Conservation (phyloP, 352 stramenopile genomes). For the Phytophthora palmivora region DNA sequence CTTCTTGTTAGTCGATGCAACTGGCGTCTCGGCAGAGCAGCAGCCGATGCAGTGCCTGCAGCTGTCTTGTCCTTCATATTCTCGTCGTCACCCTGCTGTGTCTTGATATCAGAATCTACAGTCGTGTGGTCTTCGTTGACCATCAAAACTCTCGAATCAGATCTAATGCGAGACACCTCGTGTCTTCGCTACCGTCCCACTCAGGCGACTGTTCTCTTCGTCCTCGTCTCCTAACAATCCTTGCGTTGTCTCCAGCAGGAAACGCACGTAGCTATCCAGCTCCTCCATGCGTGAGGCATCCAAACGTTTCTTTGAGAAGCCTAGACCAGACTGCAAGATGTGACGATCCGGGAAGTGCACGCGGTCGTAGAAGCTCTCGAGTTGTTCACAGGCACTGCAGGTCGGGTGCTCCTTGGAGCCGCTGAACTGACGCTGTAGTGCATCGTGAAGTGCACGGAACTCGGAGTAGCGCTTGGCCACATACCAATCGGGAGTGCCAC, state of each 20-base stretch:
- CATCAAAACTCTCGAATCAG: slow-evolving; percentile 74
- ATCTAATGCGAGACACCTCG: slow-evolving; percentile 50
- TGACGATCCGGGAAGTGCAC: slow-evolving; percentile 68
- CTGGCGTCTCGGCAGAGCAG: slow-evolving; percentile 14
- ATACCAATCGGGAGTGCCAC: slow-evolving; percentile 64
- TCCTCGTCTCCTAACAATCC: slow-evolving; percentile 66
- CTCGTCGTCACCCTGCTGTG: slow-evolving; percentile 8
- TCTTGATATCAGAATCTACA: slow-evolving; percentile 13
- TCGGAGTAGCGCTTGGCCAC: slow-evolving; percentile 81
- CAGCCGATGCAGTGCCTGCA: slow-evolving; percentile 1
- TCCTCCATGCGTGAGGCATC: slow-evolving; percentile 62
- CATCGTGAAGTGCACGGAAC: slow-evolving; percentile 65
- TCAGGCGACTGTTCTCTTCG: slow-evolving; percentile 26
- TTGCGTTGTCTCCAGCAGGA: slow-evolving; percentile 73
- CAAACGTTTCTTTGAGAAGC: slow-evolving; percentile 60
- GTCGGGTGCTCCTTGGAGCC: slow-evolving; percentile 19
- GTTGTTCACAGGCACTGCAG: slow-evolving; percentile 60
- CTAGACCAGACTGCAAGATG: slow-evolving; percentile 52
- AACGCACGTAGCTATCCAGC: slow-evolving; percentile 70
- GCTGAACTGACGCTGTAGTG: slow-evolving; percentile 43
- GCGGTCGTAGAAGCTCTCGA: slow-evolving; percentile 47
- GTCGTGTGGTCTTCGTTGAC: slow-evolving; percentile 56
- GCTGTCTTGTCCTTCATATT: slow-evolving; percentile 19
- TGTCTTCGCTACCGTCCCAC: slow-evolving; percentile 25
- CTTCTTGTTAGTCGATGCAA: slow-evolving; percentile 37